Evolutionary conservation across 805 yeast genomes (phyloP).

Genomic region (Candida stauntonica): DNA sequence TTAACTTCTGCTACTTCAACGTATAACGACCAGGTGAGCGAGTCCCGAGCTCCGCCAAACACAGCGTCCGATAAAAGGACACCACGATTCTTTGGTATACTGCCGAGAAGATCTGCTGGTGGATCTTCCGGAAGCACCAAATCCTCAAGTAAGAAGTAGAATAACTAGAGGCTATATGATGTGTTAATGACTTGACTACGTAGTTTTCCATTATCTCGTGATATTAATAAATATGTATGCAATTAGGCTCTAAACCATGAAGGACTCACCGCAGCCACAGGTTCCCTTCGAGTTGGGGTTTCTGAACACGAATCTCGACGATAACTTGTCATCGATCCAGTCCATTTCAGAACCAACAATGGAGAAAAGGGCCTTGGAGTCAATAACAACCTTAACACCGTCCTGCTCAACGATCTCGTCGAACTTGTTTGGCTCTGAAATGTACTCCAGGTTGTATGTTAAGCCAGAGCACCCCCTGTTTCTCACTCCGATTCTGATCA

Average conservation of each 20-base stretch:
- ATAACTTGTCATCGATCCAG: conserved; percentile 90
- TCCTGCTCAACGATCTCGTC: conserved; percentile 93
- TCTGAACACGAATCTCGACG: conserved; percentile 84
- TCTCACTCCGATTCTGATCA: conserved; percentile 88
- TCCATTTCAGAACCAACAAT: conserved; percentile 98
- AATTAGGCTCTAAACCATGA: conserved; percentile 83
- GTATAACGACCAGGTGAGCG: background rate
- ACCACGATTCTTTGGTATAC: conserved; percentile 4
- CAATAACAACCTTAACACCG: conserved; percentile 88
- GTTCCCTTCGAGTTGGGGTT: conserved; percentile 98
- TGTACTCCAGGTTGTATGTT: conserved; percentile 88
- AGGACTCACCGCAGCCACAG: conserved; percentile 98
- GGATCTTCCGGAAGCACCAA: no score
- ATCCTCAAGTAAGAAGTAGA: conserved; percentile 2
- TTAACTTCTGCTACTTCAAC: background rate
- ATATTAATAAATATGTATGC: no score
- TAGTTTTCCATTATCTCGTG: no score
- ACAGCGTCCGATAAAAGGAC: conserved; percentile 1
- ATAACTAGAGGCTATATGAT: no score
- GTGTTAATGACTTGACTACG: no score
- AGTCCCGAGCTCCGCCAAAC: background rate
- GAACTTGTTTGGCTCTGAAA: conserved; percentile 85
- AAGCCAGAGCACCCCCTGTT: conserved; percentile 97
- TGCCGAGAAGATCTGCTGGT: conserved; percentile 5
- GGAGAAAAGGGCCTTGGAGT: conserved; percentile 92